A percentile compares a stretch with the other conserved stretches of the same genome.
Evolutionary conservation across 2,329 filamentous ascomycete species (phyloP).

Genomic region (Xylariaceae sp.): DNA sequence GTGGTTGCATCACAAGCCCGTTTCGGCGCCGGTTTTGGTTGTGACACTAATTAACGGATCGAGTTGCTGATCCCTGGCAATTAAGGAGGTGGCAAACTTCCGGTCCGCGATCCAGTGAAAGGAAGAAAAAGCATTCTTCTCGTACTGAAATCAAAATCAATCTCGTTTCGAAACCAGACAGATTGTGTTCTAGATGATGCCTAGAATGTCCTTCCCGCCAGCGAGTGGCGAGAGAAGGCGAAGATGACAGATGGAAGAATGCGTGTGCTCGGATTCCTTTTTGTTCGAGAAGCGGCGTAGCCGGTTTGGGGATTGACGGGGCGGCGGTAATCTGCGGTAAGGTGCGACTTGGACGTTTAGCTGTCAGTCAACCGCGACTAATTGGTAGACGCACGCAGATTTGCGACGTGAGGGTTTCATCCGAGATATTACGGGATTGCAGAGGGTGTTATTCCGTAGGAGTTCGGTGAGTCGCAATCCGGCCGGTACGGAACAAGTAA

Average conservation of each 20-base stretch:
- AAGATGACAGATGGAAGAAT: no score
- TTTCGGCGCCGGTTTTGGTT: constrained; percentile 1
- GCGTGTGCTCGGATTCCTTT: no score
- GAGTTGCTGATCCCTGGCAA: constrained; percentile 23
- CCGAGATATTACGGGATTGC: no score
- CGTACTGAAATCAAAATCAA: not conserved
- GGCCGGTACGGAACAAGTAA: no score
- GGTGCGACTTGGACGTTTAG: not conserved
- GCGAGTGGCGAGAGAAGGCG: no score
- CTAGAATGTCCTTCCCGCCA: not conserved
- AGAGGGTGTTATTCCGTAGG: no score
- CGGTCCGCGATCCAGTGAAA: no score
- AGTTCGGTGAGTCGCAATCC: no score
- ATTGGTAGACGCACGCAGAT: not conserved
- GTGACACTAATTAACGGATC: constrained; percentile 1
- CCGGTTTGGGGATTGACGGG: not conserved
- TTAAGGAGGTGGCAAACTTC: constrained; percentile 29
- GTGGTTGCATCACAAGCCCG: not conserved
- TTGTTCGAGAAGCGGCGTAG: not conserved
- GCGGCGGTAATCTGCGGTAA: not conserved
- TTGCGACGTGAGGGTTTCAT: no score
- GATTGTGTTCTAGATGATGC: constrained; percentile 10
- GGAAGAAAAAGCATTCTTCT: no score
- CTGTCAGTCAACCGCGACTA: not conserved
- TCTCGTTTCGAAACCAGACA: constrained; percentile 13